A percentile compares a stretch with the other conserved stretches of the same genome.
Conservation (phyloP, 2,329 filamentous ascomycete genomes). For the Trichophyton rubrum region DNA sequence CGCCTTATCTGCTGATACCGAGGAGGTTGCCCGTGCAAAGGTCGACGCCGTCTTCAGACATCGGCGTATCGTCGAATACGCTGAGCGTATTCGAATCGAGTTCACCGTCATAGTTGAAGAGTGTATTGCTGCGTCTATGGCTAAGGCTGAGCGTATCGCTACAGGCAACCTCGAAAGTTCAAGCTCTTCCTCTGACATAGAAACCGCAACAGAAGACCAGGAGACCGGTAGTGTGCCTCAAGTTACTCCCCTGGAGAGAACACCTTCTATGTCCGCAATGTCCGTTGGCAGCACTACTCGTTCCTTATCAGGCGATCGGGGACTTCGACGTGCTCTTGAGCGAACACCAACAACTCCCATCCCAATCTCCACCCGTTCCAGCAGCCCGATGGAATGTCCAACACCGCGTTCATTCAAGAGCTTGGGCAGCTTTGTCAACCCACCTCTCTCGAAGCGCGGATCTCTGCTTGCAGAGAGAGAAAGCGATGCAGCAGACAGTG, state of each 20-base stretch:
- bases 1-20: conserved; percentile 78
- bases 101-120: conserved; percentile 88
- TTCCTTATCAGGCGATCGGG: conserved; percentile 15
- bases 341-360: conserved; percentile 46
- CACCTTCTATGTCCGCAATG: conserved; percentile 20
- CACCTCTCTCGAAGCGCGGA: conserved; percentile 54
- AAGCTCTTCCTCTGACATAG: conserved; percentile 20
- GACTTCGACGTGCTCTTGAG: conserved; percentile 21
- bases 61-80: conserved; percentile 85
- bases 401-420: conserved; percentile 75
- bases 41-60: conserved; percentile 88
- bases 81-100: conserved; percentile 87
- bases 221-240: conserved; percentile 18
- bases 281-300: conserved; percentile 12
- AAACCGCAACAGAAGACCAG: neutral
- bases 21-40: conserved; percentile 70
- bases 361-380: conserved; percentile 68
- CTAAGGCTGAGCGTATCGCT: conserved; percentile 78
- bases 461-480: conserved; percentile 60
- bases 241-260: conserved; percentile 39
- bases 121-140: conserved; percentile 83
- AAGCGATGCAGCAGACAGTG: conserved; percentile 76
- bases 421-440: conserved; percentile 43
- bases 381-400: conserved; percentile 78
- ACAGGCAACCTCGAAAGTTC: conserved; percentile 76